Conservation (phyloP, 805 yeast species). For the Candida morakotiae region DNA sequence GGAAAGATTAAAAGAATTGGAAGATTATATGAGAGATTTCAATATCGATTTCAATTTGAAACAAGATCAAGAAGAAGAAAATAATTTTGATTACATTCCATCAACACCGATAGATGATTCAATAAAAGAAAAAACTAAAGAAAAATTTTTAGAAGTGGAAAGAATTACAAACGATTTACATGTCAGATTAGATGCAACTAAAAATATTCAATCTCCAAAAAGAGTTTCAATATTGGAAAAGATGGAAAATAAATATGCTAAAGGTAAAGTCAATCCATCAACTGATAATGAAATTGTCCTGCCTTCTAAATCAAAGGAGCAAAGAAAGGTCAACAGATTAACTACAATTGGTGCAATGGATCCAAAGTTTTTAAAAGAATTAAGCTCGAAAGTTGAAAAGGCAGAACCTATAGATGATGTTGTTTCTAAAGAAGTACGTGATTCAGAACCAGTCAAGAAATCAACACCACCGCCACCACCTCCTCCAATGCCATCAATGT, state of each 20-base stretch:
- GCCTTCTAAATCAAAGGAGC: constrained; percentile 15
- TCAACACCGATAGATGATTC: constrained; percentile 27
- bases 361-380: constrained; percentile 51
- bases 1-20: constrained; percentile 69
- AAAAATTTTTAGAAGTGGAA: constrained; percentile 41
- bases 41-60: constrained; percentile 47
- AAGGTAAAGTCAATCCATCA: constrained; percentile 36
- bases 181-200: constrained; percentile 26
- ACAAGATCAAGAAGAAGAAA: constrained; percentile 11
- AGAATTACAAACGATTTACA: constrained; percentile 37
- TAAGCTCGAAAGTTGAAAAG: constrained; percentile 46
- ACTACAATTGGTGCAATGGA: constrained; percentile 37
- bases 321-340: constrained; percentile 24
- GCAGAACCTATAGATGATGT: constrained; percentile 31
- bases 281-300: constrained; percentile 8
- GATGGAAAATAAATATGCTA: constrained; percentile 42
- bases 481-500: constrained; percentile 10
- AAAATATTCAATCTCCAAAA: constrained; percentile 11
- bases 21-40: constrained; percentile 60
- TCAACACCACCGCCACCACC: constrained; percentile 22
- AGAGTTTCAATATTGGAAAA: constrained; percentile 18
- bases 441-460: neutral
- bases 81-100: constrained; percentile 9
- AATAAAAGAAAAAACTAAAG: constrained; percentile 33
- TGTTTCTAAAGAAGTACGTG: neutral